phyloP scores from a whole-genome alignment of 768 basidiomycete species.

The Lentinula edodes region DNA sequence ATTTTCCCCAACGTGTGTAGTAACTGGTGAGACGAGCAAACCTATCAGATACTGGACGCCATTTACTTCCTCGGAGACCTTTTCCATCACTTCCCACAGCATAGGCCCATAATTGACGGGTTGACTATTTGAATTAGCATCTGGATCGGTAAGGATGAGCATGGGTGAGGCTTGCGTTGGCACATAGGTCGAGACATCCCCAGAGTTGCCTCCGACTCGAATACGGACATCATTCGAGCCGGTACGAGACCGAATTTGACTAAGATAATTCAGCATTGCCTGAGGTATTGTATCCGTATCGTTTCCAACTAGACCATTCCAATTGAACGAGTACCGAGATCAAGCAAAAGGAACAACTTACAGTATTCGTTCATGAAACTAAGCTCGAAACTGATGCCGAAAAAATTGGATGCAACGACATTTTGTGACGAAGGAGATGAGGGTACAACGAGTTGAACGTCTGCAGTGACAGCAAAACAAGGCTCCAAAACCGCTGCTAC shows the following conservation, averaged over 20 bases:
- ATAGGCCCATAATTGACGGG: conserved; percentile 42
- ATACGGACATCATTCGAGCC: conserved; percentile 33
- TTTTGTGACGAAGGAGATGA: conserved; percentile 26
- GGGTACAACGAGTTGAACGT: conserved; percentile 21
- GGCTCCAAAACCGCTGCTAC: neutral
- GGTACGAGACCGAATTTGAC: conserved; percentile 43
- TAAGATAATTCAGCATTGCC: conserved; percentile 55
- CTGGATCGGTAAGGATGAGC: conserved; percentile 28
- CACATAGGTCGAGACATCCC: conserved; percentile 38
- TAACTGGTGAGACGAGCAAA: conserved; percentile 4
- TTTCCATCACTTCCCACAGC: conserved; percentile 41
- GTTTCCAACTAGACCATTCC: conserved; percentile 38
- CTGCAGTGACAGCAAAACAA: conserved; percentile 9
- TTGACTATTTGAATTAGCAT: conserved; percentile 37
- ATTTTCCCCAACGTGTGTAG: conserved; percentile 1
- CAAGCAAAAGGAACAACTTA: conserved; percentile 17
- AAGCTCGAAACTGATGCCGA: conserved; percentile 63
- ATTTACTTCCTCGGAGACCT: conserved; percentile 25
- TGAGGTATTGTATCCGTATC: conserved; percentile 44
- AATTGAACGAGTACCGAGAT: neutral
- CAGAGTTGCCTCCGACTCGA: conserved; percentile 45
- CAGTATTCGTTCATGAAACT: conserved; percentile 56
- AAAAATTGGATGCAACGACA: conserved; percentile 47
- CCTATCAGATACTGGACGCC: conserved; percentile 26
- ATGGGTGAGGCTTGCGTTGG: conserved; percentile 34